Evolutionary conservation across 2,329 filamentous ascomycete genomes (phyloP).

Genomic region (Pseudogymnoascus sp.): DNA sequence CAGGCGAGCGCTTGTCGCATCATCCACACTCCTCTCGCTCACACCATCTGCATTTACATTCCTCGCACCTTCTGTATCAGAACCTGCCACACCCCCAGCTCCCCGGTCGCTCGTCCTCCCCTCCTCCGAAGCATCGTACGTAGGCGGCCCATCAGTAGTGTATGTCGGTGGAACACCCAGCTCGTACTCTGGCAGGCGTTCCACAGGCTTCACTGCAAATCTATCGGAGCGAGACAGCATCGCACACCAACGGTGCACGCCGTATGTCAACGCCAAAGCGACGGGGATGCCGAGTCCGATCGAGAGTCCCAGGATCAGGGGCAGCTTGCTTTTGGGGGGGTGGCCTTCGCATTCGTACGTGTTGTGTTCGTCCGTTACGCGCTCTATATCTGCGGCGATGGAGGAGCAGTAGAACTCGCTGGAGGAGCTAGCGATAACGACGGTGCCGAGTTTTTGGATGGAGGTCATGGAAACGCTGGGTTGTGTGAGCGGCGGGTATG

Average conservation of each 20-base stretch:
- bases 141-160: neutral
- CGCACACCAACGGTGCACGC: no score
- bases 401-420: neutral
- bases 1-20: neutral
- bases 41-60: neutral
- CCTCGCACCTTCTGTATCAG: neutral
- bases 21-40: neutral
- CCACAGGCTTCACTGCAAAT: no score
- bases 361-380: neutral
- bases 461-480: neutral
- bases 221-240: no score
- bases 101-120: neutral
- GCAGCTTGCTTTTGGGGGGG: neutral
- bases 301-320: neutral
- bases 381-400: neutral
- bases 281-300: neutral
- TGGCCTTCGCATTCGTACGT: neutral
- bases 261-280: neutral
- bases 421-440: neutral
- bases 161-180: neutral
- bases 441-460: neutral
- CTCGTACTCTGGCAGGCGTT: neutral
- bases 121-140: neutral
- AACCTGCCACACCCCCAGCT: neutral
- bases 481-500: neutral